These are phyloP conservation scores for Penicillium paneum DNA, from an alignment of 2,329 filamentous ascomycete genomes.

Conservation along the genomic window DNA sequence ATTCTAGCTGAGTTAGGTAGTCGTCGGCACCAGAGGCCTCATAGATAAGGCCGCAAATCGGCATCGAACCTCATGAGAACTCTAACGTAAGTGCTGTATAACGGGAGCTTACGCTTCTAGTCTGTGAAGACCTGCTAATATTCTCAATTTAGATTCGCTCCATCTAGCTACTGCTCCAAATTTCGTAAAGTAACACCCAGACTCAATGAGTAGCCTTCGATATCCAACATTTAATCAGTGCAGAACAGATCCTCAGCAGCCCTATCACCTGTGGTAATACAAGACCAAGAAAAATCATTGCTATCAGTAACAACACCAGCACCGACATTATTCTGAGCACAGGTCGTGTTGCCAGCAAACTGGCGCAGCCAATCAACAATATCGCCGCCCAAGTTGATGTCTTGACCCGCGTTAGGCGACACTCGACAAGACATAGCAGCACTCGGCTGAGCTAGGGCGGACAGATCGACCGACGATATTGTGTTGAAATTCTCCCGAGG, in stretches of 20 bases:
- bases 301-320: background rate
- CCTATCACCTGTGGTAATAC: background rate
- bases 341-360: background rate
- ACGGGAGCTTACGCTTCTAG: conserved; percentile 31
- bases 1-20: no score
- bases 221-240: background rate
- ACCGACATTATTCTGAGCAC: conserved; percentile 1
- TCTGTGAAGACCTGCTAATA: conserved; percentile 1
- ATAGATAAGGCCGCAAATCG: conserved; percentile 18
- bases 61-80: conserved; percentile 43
- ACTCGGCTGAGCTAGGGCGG: background rate
- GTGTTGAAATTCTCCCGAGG: background rate
- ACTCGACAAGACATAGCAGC: conserved; percentile 1
- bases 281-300: background rate
- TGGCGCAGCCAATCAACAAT: background rate
- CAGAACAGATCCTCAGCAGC: background rate
- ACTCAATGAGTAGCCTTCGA: background rate
- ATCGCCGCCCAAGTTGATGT: background rate
- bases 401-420: background rate
- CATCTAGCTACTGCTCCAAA: background rate
- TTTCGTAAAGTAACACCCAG: background rate
- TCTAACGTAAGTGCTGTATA: conserved; percentile 45
- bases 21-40: background rate
- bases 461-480: background rate
- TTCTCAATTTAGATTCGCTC: conserved; percentile 31